These are phyloP conservation scores for Fusarium sororula DNA, from an alignment of 2,329 filamentous ascomycete species.

Conservation along the genomic window DNA sequence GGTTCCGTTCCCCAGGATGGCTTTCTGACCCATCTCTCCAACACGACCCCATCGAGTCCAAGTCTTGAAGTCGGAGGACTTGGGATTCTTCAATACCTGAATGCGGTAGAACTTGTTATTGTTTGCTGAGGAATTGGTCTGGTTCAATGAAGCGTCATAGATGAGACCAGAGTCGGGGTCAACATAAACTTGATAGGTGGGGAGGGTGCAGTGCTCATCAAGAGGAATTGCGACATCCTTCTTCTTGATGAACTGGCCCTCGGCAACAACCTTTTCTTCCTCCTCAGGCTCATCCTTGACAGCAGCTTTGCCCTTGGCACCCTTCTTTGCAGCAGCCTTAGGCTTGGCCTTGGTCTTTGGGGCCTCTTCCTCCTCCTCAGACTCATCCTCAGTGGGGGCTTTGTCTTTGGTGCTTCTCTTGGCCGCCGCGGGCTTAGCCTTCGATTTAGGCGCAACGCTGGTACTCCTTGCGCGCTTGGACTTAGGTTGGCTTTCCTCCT, in stretches of 20 bases:
- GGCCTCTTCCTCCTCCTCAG: constrained; percentile 37
- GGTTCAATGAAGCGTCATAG: constrained; percentile 82
- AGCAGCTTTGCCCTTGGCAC: constrained; percentile 33
- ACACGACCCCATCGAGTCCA: constrained; percentile 89
- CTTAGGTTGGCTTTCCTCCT: constrained; percentile 40
- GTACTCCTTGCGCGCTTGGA: constrained; percentile 40
- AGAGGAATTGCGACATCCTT: constrained; percentile 58
- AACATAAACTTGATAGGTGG: constrained; percentile 67
- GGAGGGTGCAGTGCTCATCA: constrained; percentile 55
- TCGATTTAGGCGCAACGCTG: constrained; percentile 1
- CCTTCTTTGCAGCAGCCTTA: constrained; percentile 33
- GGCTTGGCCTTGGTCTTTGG: constrained; percentile 36
- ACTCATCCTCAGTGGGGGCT: constrained; percentile 36
- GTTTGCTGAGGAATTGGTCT: constrained; percentile 76
- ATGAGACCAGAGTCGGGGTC: constrained; percentile 69
- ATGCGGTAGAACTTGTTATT: constrained; percentile 87
- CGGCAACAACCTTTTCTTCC: constrained; percentile 50
- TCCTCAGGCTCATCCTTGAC: constrained; percentile 40
- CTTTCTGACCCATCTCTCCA: constrained; percentile 64
- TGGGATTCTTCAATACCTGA: constrained; percentile 63
- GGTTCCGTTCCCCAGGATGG: constrained; percentile 52
- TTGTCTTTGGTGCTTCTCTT: constrained; percentile 39
- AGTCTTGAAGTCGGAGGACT: constrained; percentile 57
- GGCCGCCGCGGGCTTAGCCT: constrained; percentile 6
- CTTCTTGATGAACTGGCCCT: constrained; percentile 58